phyloP scores from a whole-genome alignment of 345 rosid species.

The Aquilaria sinensis region DNA sequence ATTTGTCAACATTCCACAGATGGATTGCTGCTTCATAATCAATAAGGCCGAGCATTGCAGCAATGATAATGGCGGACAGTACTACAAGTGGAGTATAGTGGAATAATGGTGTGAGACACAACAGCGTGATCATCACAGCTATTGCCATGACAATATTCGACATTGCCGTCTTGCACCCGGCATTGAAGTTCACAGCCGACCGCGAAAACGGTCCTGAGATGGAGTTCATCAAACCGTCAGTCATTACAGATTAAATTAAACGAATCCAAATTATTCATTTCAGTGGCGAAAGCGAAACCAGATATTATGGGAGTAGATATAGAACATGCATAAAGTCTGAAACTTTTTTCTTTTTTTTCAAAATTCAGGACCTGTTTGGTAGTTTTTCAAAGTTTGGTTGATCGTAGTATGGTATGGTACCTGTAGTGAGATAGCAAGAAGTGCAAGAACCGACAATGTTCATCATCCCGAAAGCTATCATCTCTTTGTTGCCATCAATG shows the following conservation, averaged over 20 bases:
- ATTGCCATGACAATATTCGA: slow-evolving; percentile 84
- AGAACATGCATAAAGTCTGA: too few species aligned
- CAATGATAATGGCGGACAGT: slow-evolving; percentile 64
- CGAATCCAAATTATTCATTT: too few species aligned
- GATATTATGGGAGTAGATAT: too few species aligned
- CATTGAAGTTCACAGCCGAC: slow-evolving; percentile 88
- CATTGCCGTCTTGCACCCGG: slow-evolving; percentile 86
- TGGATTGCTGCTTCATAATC: slow-evolving; percentile 74
- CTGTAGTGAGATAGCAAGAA: slow-evolving; percentile 85
- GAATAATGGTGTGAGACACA: slow-evolving; percentile 73
- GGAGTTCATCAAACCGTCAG: too few species aligned
- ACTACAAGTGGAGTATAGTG: slow-evolving; percentile 84
- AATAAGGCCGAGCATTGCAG: slow-evolving; percentile 87
- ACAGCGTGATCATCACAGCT: slow-evolving; percentile 60
- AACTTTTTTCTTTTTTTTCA: too few species aligned
- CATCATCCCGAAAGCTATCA: slow-evolving; percentile 90
- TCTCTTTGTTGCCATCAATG: slow-evolving; percentile 91
- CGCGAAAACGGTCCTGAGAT: slow-evolving; percentile 79
- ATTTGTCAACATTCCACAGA: slow-evolving; percentile 73
- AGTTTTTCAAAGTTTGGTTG: too few species aligned
- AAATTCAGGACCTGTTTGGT: too few species aligned
- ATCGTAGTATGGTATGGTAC: slow-evolving; percentile 19
- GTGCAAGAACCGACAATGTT: slow-evolving; percentile 84
- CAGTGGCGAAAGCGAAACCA: too few species aligned
- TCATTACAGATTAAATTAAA: too few species aligned